Conservation (phyloP, 257 asterid genomes). For the Solanum chiquidenum region DNA sequence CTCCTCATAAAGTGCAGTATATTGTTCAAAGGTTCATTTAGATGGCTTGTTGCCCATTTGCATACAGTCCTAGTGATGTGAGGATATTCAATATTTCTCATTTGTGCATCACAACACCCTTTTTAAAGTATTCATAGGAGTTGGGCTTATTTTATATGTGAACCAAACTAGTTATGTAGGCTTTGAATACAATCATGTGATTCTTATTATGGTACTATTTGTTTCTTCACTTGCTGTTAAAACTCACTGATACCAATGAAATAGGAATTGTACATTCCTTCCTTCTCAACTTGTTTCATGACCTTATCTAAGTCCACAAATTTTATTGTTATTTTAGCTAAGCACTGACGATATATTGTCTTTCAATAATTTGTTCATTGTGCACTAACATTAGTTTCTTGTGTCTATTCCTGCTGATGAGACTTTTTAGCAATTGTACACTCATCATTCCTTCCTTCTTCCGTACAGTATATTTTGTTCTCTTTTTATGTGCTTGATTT, state of each 20-base stretch:
- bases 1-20: conserved; percentile 14
- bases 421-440: background rate
- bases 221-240: background rate
- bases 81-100: background rate
- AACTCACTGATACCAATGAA: background rate
- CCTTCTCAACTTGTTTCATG: background rate
- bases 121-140: background rate
- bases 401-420: background rate
- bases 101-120: background rate
- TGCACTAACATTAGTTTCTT: background rate
- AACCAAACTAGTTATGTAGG: background rate
- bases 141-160: background rate
- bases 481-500: background rate
- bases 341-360: background rate
- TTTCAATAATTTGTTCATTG: background rate
- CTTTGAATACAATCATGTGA: background rate
- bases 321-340: background rate
- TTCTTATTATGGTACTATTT: background rate
- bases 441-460: background rate
- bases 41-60: background rate
- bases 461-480: background rate
- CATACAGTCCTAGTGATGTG: background rate
- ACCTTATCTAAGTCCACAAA: background rate
- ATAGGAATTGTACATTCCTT: background rate
- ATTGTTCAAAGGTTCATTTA: background rate